Percentiles rank a stretch among this genome's conserved stretches.
These are phyloP conservation scores for Lenwebbia sp. DNA, from an alignment of 345 rosid species.

Conservation along the genomic window DNA sequence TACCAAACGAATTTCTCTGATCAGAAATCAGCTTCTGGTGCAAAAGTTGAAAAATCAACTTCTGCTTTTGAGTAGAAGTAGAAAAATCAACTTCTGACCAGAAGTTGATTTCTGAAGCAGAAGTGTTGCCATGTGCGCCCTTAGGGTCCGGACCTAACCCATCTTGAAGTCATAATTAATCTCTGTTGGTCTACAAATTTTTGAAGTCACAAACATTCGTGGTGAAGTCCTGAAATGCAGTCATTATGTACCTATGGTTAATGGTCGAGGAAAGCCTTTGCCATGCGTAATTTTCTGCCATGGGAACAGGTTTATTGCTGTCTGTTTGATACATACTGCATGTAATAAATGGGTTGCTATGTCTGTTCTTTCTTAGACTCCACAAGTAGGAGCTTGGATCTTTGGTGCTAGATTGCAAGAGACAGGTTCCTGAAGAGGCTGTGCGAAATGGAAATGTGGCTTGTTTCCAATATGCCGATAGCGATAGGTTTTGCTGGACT, in stretches of 20 bases:
- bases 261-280: constrained; percentile 18
- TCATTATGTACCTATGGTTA: constrained; percentile 25
- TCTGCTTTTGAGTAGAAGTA: no score
- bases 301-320: constrained; percentile 22
- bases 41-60: no score
- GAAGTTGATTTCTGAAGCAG: no score
- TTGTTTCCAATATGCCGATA: background rate
- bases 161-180: background rate
- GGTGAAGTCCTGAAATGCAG: constrained; percentile 31
- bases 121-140: no score
- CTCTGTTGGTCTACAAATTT: background rate
- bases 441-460: background rate
- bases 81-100: no score
- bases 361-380: no score
- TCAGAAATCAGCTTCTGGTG: no score
- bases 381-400: background rate
- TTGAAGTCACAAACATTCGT: constrained; percentile 19
- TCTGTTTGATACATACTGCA: background rate
- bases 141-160: constrained; percentile 22
- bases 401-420: background rate
- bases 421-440: background rate
- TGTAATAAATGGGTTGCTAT: background rate
- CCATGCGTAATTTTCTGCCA: constrained; percentile 38
- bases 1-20: no score
- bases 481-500: background rate